Base-by-base conservation (phyloP, 306 rosid species). In the Heteromeles arbutifolia region DNA sequence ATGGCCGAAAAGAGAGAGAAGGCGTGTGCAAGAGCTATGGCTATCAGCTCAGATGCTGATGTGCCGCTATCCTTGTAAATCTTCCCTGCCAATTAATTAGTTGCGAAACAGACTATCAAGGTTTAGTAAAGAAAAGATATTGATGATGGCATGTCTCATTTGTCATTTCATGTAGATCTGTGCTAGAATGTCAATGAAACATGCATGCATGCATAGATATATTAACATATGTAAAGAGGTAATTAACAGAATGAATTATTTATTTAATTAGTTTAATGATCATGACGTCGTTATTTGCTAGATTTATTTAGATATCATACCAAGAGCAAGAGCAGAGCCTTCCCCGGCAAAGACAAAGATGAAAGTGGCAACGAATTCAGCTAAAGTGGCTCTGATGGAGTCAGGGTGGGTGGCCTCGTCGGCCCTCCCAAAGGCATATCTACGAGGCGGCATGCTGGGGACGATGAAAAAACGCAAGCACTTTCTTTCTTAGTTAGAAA, bases 341-440 rank as follows among this genome's bases (percentile, higher is more conserved):
- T 92, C 97, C 66, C 93, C 97, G 19, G 96, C 96, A 69, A 95
- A 95, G 67, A 95, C 99, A 72, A 90, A 95, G 85, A 95, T 85
- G 85, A 86, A 78, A 70, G 97, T 95, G 44, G 99, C 85, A 11
- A 87, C 72, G 67, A 95, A 90, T 85, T 95, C 99, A 61, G 97
- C 97, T 58, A 95, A 68, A 67, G 97, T 44, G 21, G 97, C 99
- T 82, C 99, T 87, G 72, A 95, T 78, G 84, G 99, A 89, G 76
- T 95, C 99, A 0, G 99, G 99, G 75, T 92, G 93, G 8, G 91
- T 90, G 63, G 93, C 99, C 77, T 95, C 99, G 65, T 95, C 97
- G 15, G 84, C 89, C 81, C 99, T 85, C 80, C 96, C 96, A 34
- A 95, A 79, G 21, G 81, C 88, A 77, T 95, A 95, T 73, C 90